Base-by-base conservation (phyloP, 257 asterid genomes). In the Salvia rosmarinus region DNA sequence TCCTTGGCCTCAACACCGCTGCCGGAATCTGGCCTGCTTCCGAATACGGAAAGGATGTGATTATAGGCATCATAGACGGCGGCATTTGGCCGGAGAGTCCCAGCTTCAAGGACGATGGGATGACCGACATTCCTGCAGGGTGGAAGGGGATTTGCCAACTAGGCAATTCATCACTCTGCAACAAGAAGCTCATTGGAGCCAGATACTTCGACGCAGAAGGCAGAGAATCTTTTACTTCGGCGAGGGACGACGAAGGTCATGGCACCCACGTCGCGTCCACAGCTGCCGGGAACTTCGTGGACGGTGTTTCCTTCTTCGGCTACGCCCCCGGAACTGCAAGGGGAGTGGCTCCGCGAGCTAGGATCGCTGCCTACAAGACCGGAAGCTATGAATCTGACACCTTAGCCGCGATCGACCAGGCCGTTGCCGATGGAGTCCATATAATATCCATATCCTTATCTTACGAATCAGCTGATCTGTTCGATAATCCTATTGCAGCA, bases 11-110 rank as follows among this genome's bases (percentile, higher is more conserved):
- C 49, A 78, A 74, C 52, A 10, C 82, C 0, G 71, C 80, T 0
- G 42, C 82, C 2, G 86, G 86, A 2, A 9, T 82, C n/a, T 82
- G 86, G 83, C 85, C 83, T 0, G 83, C 83, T 2, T 75, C 85
- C 21, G 5, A 61, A 2, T 79, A 64, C 20, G 86, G 86, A 1
- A 76, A 73, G 20, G 84, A 82, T n/a, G 84, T 79, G 39, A 79
- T 82, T 19, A 74, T 82, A 0, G 86, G 84, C 43, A 56, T 82
- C 21, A 37, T 82, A 6, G 86, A 82, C 69, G 9, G 62, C 0
- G 86, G 86, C 0, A 60, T 82, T 1, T 82, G 86, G 86, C 86
- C 86, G 2, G 86, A 82, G 47, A 82, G 86, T 12, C 80, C 71
- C 12, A 79, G 86, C 76, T 82, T 79, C 32, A 69, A 6, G 5